Evolutionary conservation across 306 rosid species (phyloP), one percentile per base, ranked within the genome.

Genomic region (Trifolium fragiferum): DNA sequence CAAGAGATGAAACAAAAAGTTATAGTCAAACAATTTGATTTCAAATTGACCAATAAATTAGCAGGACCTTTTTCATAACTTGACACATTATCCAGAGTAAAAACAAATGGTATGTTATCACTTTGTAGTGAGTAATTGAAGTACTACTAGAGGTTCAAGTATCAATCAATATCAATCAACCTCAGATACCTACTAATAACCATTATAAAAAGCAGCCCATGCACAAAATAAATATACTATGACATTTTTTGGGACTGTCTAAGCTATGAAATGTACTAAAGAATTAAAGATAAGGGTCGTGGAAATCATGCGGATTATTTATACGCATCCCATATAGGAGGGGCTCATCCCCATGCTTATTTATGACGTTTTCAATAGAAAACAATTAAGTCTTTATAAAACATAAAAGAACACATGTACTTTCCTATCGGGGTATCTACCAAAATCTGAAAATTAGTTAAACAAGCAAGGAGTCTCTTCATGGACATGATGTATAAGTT

Each of bases 21-120:
- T 47, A 23, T 1, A 32, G 41, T 70, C 69, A 77, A 77, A 77
- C 76, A 86, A 61, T 67, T 60, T 49, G 63, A 69, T 66, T 74
- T 69, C 68, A 74, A 71, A 57, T 38, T 38, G 68, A 69, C 25
- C 4, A 23, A 35, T 12, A 58, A 72, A 49, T 60, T 76, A 35
- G 53, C 38, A 20, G 66, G 44, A 14, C 2, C 2, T 35, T 18
- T 54, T 68, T 66, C 65, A 47, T 10, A 38, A 54, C 59, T 1
- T 32, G 51, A 64, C 63, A 63, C 61, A 43, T 54, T 62, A 38
- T 38, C 27, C 35, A 44, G n/a, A 35, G 37, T 6, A 50, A 51
- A 12, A 21, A 37, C 3, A 43, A 46, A 40, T 32, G 54, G n/a
- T 33, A 70, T 41, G 59, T 60, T 68, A 47, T 41, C 72, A 9